Evolutionary conservation across 2,329 filamentous ascomycete genomes (phyloP), one percentile per base, ranked within the genome.

Genomic region (Plectosphaerella sp.): DNA sequence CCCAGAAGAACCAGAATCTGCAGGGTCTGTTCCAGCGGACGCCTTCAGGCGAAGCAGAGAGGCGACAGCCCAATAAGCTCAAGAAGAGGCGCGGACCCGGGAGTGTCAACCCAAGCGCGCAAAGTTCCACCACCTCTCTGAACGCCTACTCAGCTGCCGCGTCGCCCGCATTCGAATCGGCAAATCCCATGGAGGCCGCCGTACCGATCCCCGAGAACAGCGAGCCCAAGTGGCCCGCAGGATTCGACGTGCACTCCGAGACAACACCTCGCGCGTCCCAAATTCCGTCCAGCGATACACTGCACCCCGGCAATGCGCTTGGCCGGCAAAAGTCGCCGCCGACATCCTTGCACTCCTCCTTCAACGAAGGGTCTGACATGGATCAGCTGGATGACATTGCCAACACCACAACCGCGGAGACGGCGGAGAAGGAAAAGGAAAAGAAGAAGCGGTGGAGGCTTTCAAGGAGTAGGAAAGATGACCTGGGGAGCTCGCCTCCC

Each of bases 51-150:
- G 78, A 74, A 16, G 78, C 73, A 37, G 86, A 86, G 56, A 85
- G 80, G 61, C 82, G 89, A 45, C 87, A 87, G 64, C 90, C 91
- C 0, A 97, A 96, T 63, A 96, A 97, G 69, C 74, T 99, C 49
- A 88, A 87, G 68, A 97, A 97, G 76, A 96, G 90, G 69, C 79
- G 86, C 57, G 75, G 88, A 51, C 86, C 89, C 0, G 86, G 84
- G 42, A 90, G 89, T 62, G 72, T 88, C 20, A 92, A 91, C 60
- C 87, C 86, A 18, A 97, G 93, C 65, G 92, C 93, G 0, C 91
- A 96, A 58, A 97, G 92, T 64, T 97, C 94, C 15, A 88, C 83
- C 7, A 83, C 88, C 15, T 97, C 92, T 8, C 74, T 96, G 15
- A 67, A 73, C 6, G 69, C 75, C 48, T 66, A 68, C 39, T 76